Conservation (phyloP, 169 alveolate species). For the Eimeria maxima region DNA sequence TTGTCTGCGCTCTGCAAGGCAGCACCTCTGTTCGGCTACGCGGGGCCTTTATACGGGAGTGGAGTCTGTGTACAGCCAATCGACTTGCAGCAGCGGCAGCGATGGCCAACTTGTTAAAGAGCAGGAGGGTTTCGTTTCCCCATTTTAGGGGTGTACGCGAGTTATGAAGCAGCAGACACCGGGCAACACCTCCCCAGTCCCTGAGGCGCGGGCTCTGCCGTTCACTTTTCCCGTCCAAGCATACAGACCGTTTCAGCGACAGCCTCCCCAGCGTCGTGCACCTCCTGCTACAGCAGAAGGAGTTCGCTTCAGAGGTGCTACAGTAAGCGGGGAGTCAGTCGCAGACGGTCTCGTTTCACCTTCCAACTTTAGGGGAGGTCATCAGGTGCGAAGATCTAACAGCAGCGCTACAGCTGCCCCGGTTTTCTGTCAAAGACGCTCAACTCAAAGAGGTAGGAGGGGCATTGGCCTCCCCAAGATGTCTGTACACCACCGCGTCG, state of each 20-base stretch:
- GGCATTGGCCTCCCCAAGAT: background rate
- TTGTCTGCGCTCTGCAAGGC: background rate
- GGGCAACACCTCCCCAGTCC: background rate
- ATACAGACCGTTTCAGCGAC: constrained; percentile 27
- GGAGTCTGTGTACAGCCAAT: background rate
- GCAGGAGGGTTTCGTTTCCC: background rate
- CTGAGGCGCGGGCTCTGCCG: constrained; percentile 19
- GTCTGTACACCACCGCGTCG: constrained; percentile 31
- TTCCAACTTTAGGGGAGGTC: background rate
- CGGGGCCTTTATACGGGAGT: background rate
- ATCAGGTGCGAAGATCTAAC: background rate
- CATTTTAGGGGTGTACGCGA: background rate
- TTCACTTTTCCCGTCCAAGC: constrained; percentile 36
- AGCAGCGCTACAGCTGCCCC: background rate
- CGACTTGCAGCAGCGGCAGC: constrained; percentile 13
- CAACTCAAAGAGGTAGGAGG: background rate
- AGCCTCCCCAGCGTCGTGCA: background rate
- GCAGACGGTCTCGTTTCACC: background rate
- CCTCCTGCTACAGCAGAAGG: background rate
- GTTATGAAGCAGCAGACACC: constrained; percentile 18
- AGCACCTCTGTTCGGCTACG: background rate
- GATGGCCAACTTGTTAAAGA: background rate
- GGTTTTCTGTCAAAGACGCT: background rate
- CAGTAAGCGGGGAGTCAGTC: constrained; percentile 5
- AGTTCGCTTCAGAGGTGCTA: background rate